Evolutionary conservation across 768 basidiomycete genomes (phyloP).

Genomic region (Suillus placidus): DNA sequence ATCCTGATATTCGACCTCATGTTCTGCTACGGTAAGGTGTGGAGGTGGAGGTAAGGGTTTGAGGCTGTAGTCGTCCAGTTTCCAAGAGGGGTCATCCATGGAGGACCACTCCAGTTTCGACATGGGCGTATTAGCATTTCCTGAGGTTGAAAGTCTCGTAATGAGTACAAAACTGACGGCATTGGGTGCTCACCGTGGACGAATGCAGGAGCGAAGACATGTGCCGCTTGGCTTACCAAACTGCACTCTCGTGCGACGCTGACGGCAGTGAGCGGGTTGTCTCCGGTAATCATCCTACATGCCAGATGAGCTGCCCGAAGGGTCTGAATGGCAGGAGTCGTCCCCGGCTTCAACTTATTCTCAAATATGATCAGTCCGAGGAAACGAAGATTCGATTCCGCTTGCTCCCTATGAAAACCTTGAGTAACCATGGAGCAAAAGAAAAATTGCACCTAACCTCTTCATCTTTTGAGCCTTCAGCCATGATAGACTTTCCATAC

Average conservation of each 20-base stretch:
- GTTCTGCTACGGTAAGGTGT: slow-evolving; percentile 70
- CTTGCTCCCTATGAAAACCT: slow-evolving; percentile 74
- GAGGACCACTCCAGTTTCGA: slow-evolving; percentile 88
- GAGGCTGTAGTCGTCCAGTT: slow-evolving; percentile 86
- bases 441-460: slow-evolving; percentile 50
- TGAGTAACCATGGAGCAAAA: slow-evolving; percentile 10
- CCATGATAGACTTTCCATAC: slow-evolving; percentile 92
- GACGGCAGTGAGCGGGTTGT: slow-evolving; percentile 95
- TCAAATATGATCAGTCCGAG: slow-evolving; percentile 97
- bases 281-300: slow-evolving; percentile 98
- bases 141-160: slow-evolving; percentile 35
- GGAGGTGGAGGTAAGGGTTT: slow-evolving; percentile 74
- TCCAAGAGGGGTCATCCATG: slow-evolving; percentile 85
- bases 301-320: slow-evolving; percentile 89
- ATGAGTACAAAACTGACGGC: neutral
- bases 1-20: slow-evolving; percentile 78
- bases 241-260: slow-evolving; percentile 95
- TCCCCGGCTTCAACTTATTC: slow-evolving; percentile 94
- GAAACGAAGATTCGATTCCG: slow-evolving; percentile 87
- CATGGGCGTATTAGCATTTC: slow-evolving; percentile 50
- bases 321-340: slow-evolving; percentile 85
- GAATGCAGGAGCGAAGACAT: slow-evolving; percentile 87
- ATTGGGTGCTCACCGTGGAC: slow-evolving; percentile 53
- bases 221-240: slow-evolving; percentile 83
- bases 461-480: slow-evolving; percentile 96